Base-by-base conservation (phyloP, 306 rosid genomes). In the Dryas octopetala region DNA sequence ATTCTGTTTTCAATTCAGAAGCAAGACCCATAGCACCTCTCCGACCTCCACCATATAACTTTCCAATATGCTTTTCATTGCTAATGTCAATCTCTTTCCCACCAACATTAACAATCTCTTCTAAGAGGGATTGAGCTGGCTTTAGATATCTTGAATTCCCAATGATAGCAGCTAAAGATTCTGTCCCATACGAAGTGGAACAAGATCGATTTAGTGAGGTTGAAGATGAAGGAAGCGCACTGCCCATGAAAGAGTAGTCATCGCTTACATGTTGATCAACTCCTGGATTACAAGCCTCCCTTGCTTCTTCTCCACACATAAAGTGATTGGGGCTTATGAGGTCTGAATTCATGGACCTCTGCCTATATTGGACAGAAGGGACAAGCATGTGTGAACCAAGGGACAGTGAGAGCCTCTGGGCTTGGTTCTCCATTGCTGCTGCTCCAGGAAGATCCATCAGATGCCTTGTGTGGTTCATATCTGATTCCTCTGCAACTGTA, bases 401-500 rank as follows among this genome's bases (percentile, higher is more conserved):
- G 71, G 97, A 92, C n/a, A 92, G 89, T 2, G 97, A 89, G 13
- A 89, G 86, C n/a, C 91, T 84, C 49, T 83, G 94, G 11, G 82
- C 70, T 45, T 83, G 91, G 67, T 73, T 85, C 55, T 78, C 86
- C 38, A 60, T 79, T 66, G 79, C 82, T 17, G 91, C 73, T 53
- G 88, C 91, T n/a, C 90, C 93, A 44, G 87, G 86, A 71, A 90
- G 95, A 79, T 91, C 92, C 92, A 91, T 89, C 46, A 87, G 65
- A 76, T 88, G 97, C 71, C 94, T 85, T 15, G 91, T 87, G 73
- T 91, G 93, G 83, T 83, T 89, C 69, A 87, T 85, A 73, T 84
- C 88, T n/a, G 94, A 81, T 28, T 82, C 86, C 64, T 78, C 80
- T 3, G 80, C 70, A 32, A 32, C 38, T 32, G 38, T 32, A 32